Evolutionary conservation across 208 protist genomes (phyloP), one percentile per base, ranked within the genome.

Genomic region (Leishmania martiniquensis): DNA sequence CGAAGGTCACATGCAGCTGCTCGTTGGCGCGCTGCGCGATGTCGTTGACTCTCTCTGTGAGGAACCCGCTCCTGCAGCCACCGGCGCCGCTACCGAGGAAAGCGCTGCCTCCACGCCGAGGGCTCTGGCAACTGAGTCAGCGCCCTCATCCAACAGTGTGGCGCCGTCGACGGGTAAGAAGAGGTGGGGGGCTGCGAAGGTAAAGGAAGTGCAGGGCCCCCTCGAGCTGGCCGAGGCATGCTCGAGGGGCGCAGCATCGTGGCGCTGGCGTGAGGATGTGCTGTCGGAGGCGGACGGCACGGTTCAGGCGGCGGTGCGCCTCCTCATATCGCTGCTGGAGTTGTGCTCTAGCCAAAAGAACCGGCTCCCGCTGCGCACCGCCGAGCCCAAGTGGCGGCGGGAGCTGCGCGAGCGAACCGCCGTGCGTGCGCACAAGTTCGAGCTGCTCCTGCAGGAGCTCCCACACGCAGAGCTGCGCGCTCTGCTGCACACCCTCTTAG

Each of bases 341-440:
- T 39, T 85, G 68, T 89, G 87, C 75, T 68, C 87, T 20, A 82
- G 66, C 37, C 87, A 80, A 20, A 52, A 57, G 45, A 79, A 29
- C 10, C 76, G 76, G 32, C 81, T 89, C 54, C 82, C 83, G 2
- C 44, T 69, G 42, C 79, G 87, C 34, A 69, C 59, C 10, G 84
- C 85, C 17, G 81, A 88, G 69, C 89, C 92, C 15, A 76, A 82
- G 69, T 93, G 90, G 92, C 85, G 88, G 1, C 78, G 75, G 7
- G 83, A 89, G 42, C 75, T 94, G 65, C 82, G 81, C 29, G 80
- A 72, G 51, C 70, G 71, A 39, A 82, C 80, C n/a, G 85, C 85
- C n/a, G 87, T 94, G 47, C 91, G 91, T 13, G 83, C 88, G 7
- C 91, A 95, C 77, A 93, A 95, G 79, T 95, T 92, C 70, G 83